These are phyloP conservation scores for Trametes versicolor DNA, from an alignment of 1,284 basidiomycete genomes.

Conservation along the genomic window DNA sequence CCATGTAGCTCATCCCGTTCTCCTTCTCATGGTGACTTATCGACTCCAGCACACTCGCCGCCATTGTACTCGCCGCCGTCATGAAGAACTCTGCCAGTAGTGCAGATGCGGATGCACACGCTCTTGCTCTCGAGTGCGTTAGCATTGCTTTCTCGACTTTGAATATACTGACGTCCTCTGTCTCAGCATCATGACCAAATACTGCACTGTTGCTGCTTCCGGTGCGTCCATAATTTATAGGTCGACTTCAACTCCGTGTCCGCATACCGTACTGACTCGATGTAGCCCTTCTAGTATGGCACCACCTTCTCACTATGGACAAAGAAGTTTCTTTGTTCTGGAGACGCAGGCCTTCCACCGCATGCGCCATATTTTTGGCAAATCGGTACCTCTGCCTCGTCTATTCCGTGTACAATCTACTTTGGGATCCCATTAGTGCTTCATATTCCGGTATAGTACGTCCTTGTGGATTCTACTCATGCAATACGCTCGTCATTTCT, in stretches of 20 bases:
- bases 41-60: too few species aligned
- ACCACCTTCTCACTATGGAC: slow-evolving; percentile 19
- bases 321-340: slow-evolving; percentile 17
- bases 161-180: background rate
- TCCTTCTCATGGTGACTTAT: too few species aligned
- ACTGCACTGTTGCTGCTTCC: background rate
- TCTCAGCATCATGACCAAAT: background rate
- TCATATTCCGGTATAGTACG: background rate
- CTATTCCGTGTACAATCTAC: background rate
- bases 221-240: too few species aligned
- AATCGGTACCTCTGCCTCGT: background rate
- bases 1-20: too few species aligned
- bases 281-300: slow-evolving; percentile 17
- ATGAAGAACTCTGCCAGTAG: too few species aligned
- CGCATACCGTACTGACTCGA: too few species aligned
- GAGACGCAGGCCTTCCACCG: slow-evolving; percentile 1
- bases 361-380: background rate
- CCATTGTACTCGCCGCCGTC: too few species aligned
- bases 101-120: too few species aligned
- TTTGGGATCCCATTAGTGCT: background rate
- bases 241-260: too few species aligned
- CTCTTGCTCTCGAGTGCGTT: too few species aligned
- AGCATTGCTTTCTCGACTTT: too few species aligned
- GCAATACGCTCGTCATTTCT: background rate
- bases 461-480: background rate